Evolutionary conservation across 768 basidiomycete species (phyloP), one percentile per base, ranked within the genome.

Genomic region (Grammothele lineata): DNA sequence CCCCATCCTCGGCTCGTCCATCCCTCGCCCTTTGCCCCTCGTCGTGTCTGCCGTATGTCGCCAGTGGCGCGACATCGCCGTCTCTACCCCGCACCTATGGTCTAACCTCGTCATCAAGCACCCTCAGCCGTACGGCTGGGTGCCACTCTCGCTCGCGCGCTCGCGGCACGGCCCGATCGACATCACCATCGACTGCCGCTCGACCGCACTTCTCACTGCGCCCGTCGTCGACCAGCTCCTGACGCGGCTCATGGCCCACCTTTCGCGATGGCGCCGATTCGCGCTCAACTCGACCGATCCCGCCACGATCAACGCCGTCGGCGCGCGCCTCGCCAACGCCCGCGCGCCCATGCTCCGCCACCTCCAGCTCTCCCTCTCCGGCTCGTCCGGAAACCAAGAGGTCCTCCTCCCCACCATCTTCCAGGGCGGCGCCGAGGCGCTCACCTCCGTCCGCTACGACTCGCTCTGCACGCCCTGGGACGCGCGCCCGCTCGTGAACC

Each of bases 101-200:
- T 52, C 58, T 11, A 54, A 52, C 47, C 32, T 59, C 43, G 37
- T 45, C 22, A 50, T 59, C 50, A 42, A 45, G 22, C 52, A 51
- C 22, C 37, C 47, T 5, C 48, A 48, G 3, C 58, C 55, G 11
- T 43, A 42, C 36, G 42, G 37, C 8, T 59, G 58, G 58, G 26
- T 54, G 11, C 39, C 45, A 1, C 47, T 59, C 2, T 48, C 53
- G 8, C 45, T 59, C 11, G 40, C 50, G 15, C 50, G 53, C 10
- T 59, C 58, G 0, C 37, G 40, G 14, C 45, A 38, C 9, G 50
- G 38, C 10, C 45, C 44, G 11, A 45, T 59, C 15, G 51, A 59
- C 44, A 51, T 59, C 44, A 55, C 55, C 18, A 44, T 59, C 37
- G 58, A 59, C 40, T 53, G 50, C 27, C 53, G 58, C n/a, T 32